A percentile compares a stretch with the other conserved stretches of the same genome.
phyloP scores from a whole-genome alignment of 768 basidiomycete species.

The Termitomyces titanicus region DNA sequence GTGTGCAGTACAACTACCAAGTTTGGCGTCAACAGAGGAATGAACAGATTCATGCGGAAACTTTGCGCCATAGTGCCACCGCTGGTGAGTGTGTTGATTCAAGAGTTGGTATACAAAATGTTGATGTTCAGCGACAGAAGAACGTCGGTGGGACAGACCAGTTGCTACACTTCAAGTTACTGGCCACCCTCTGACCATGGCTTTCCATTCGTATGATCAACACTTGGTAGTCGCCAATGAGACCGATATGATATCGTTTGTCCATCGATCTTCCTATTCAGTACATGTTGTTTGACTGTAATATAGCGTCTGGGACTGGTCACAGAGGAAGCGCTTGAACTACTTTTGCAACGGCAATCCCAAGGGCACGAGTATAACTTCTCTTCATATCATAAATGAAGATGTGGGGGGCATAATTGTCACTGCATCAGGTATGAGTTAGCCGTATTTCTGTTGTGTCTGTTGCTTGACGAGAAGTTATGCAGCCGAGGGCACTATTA shows the following conservation, averaged over 20 bases:
- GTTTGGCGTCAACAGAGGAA: constrained; percentile 92
- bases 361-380: constrained; percentile 77
- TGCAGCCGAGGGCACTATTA: constrained; percentile 87
- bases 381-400: constrained; percentile 91
- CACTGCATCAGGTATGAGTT: constrained; percentile 71
- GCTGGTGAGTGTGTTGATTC: constrained; percentile 54
- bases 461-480: neutral
- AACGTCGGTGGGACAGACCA: constrained; percentile 67
- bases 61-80: constrained; percentile 60
- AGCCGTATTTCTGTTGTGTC: neutral
- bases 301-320: constrained; percentile 92
- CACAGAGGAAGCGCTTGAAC: constrained; percentile 69
- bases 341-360: constrained; percentile 90
- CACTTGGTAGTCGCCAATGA: constrained; percentile 87
- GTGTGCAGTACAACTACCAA: constrained; percentile 90
- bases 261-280: neutral
- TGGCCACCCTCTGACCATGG: constrained; percentile 69
- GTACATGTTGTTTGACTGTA: neutral
- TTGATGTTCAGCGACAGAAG: constrained; percentile 35
- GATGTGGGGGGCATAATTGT: constrained; percentile 89
- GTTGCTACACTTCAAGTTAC: constrained; percentile 60
- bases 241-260: constrained; percentile 78
- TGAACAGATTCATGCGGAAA: constrained; percentile 71
- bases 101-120: neutral
- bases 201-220: constrained; percentile 90